Evolutionary conservation across 1,284 basidiomycete species (phyloP), one percentile per base, ranked within the genome.

Genomic region (Cryptococcus wingfieldii): DNA sequence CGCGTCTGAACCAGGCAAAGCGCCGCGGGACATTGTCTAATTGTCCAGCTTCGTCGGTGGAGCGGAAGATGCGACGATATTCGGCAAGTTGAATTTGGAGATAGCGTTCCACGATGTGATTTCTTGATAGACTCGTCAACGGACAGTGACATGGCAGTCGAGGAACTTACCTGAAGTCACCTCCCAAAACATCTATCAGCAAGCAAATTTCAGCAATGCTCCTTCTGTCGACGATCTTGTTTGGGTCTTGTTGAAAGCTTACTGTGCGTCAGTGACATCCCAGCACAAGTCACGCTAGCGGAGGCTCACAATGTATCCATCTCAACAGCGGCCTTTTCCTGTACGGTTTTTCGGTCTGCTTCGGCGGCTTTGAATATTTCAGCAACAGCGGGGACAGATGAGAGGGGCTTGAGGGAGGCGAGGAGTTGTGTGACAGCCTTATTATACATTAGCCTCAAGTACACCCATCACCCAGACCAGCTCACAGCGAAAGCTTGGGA

Each of bases 1-100:
- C 77, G n/a, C 94, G 83, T 23, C 89, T 81, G 78, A 98, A 98
- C 92, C 94, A 99, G 2, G 94, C 90, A 65, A 93, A 98, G 39
- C 96, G 84, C 16, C 95, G 82, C 0, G 90, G 85, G 5, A 98
- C 83, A 63, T 99, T 99, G 77, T 99, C 96, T 45, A 99, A 81
- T 72, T 97, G 92, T 1, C 95, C 96, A 0, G 96, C 84, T 76
- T 97, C 93, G 66, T 95, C 91, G 1, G 86, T 86, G 3, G 87
- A 83, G 58, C 89, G 85, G 78, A 99, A 99, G 70, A 99, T 95
- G 16, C 94, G 86, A 12, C 94, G 86, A 71, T 99, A 99, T 74
- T 98, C 96, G 69, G 92, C 90, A 34, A 99, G 82, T 71, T 97
- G 90, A 10, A 94, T 82, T 12, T 87, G 85, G 44, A 90, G 86